Percentiles rank a stretch among this genome's conserved stretches.
phyloP scores from a whole-genome alignment of 2,329 filamentous ascomycete species.

The Talaromyces islandicus region DNA sequence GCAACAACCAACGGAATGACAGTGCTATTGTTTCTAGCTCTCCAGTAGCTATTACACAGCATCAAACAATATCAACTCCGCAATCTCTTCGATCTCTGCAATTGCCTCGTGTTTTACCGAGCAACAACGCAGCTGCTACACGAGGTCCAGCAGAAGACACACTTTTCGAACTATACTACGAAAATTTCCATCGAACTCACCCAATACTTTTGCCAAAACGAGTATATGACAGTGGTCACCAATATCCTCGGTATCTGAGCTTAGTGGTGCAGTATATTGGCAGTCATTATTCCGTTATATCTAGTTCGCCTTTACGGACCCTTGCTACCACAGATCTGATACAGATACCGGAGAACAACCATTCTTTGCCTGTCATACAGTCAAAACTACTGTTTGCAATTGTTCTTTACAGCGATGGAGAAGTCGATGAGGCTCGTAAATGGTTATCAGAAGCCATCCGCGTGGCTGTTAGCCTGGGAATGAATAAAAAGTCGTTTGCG shows the following conservation, averaged over 20 bases:
- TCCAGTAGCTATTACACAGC: not conserved
- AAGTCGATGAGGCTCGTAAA: constrained; percentile 1
- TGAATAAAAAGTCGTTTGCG: constrained; percentile 6
- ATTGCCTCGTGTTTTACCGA: not conserved
- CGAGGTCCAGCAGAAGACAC: not conserved
- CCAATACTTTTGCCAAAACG: constrained; percentile 5
- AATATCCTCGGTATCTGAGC: constrained; percentile 7
- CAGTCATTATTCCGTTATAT: constrained; percentile 9
- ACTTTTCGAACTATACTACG: constrained; percentile 9
- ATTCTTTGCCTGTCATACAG: constrained; percentile 4
- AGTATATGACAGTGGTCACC: constrained; percentile 3
- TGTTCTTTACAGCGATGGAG: constrained; percentile 3
- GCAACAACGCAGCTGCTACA: not conserved
- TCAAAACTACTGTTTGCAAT: constrained; percentile 9
- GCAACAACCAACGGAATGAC: not conserved
- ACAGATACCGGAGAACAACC: not conserved
- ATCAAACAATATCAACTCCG: not conserved
- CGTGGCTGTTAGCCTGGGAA: constrained; percentile 7
- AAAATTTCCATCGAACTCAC: constrained; percentile 8
- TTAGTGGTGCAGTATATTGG: constrained; percentile 7
- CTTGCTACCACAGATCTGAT: not conserved
- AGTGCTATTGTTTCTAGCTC: not conserved
- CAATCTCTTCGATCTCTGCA: not conserved
- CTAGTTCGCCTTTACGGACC: not conserved
- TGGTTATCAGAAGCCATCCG: constrained; percentile 32